phyloP scores from a whole-genome alignment of 495 filamentous ascomycete genomes.

The Geopyxis carbonaria region DNA sequence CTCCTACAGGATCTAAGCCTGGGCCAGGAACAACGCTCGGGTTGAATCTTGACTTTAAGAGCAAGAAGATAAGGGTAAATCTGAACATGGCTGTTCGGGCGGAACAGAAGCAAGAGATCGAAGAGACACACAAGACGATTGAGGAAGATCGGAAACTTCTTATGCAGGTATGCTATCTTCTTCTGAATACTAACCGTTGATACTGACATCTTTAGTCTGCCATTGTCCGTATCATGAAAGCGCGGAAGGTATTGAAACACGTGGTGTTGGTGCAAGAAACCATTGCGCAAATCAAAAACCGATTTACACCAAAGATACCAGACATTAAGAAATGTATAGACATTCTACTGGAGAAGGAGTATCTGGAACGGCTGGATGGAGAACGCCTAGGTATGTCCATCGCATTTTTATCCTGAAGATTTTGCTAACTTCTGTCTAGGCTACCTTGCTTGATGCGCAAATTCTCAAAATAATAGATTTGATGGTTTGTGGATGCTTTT shows the following conservation, averaged over 20 bases:
- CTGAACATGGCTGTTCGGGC: conserved; percentile 88
- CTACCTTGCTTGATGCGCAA: conserved; percentile 21
- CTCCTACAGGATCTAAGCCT: conserved; percentile 54
- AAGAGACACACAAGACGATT: conserved; percentile 97
- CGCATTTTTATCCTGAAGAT: conserved; percentile 26
- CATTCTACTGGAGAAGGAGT: conserved; percentile 97
- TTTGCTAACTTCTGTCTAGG: conserved; percentile 16
- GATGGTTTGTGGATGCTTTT: not conserved
- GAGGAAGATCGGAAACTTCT: conserved; percentile 94
- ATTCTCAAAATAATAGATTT: too few relatives aligned
- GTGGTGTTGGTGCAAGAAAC: conserved; percentile 80
- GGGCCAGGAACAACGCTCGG: conserved; percentile 57
- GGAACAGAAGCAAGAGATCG: conserved; percentile 85
- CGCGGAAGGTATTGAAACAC: conserved; percentile 96
- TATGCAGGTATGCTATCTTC: conserved; percentile 60
- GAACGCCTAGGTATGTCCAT: conserved; percentile 89
- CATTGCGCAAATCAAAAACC: conserved; percentile 82
- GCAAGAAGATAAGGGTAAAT: conserved; percentile 93
- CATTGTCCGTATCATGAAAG: conserved; percentile 99
- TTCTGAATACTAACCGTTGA: too few relatives aligned
- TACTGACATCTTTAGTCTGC: conserved; percentile 56
- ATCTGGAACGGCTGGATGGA: conserved; percentile 83
- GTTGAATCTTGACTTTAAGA: conserved; percentile 88
- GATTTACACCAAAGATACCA: conserved; percentile 77
- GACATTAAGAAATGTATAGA: conserved; percentile 99